Evolutionary conservation across 2,329 filamentous ascomycete species (phyloP).

Genomic region (Scopulariopsis brevicaulis): DNA sequence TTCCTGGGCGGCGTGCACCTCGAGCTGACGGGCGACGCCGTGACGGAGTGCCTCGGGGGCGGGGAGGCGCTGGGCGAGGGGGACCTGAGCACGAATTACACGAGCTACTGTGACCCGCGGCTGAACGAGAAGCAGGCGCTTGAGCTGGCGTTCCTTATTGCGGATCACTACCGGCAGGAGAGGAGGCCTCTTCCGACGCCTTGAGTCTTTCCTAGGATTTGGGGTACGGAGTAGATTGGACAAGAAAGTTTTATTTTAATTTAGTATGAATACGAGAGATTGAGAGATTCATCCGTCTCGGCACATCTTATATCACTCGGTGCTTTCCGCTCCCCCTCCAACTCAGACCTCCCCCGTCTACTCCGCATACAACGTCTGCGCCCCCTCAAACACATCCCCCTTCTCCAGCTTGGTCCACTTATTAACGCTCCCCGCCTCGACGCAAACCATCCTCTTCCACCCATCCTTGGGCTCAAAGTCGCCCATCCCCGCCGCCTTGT

Average conservation of each 20-base stretch:
- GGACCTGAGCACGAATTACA: constrained; percentile 83
- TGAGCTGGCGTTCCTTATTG: constrained; percentile 87
- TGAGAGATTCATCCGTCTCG: background rate
- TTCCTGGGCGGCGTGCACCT: constrained; percentile 92
- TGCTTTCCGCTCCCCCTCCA: background rate
- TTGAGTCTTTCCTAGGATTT: background rate
- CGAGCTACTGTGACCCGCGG: constrained; percentile 88
- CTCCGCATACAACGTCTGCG: constrained; percentile 36
- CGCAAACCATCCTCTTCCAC: constrained; percentile 87
- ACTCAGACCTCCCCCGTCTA: background rate
- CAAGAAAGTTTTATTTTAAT: background rate
- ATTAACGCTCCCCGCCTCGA: constrained; percentile 79
- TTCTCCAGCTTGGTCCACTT: constrained; percentile 78
- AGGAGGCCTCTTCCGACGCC: constrained; percentile 10
- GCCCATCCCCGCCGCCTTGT: constrained; percentile 69
- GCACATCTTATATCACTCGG: background rate
- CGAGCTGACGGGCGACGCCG: constrained; percentile 88
- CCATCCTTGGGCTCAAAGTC: constrained; percentile 87
- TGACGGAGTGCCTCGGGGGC: constrained; percentile 91
- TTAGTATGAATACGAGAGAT: background rate
- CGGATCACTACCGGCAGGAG: constrained; percentile 56
- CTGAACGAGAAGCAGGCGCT: constrained; percentile 97
- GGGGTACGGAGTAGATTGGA: background rate
- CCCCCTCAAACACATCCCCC: constrained; percentile 55
- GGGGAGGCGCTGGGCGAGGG: constrained; percentile 80